Percentiles rank a stretch among this genome's conserved stretches.
Evolutionary conservation across 2,329 filamentous ascomycete species (phyloP).

Genomic region (Fusarium sp.): DNA sequence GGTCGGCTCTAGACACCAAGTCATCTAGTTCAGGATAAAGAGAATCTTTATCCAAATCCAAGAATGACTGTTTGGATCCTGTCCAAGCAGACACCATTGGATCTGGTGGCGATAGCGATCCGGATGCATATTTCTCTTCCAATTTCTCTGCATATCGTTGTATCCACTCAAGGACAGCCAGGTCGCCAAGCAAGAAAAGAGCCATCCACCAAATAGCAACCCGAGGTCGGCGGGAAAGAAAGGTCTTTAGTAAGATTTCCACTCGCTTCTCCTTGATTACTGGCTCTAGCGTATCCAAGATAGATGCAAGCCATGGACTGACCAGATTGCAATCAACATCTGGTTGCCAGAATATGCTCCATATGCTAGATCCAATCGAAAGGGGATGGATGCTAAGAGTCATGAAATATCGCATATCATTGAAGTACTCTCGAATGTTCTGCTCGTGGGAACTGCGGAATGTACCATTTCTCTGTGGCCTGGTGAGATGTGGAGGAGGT

Average conservation of each 20-base stretch:
- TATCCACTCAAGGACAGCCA: neutral
- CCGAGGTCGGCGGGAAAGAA: neutral
- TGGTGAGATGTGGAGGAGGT: neutral
- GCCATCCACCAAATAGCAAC: neutral
- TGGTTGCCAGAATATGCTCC: slow-evolving; percentile 6
- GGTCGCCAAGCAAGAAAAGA: neutral
- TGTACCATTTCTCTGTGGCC: neutral
- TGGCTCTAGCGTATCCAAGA: neutral
- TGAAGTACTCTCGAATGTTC: neutral
- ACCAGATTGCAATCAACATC: slow-evolving; percentile 2
- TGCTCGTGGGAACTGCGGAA: neutral
- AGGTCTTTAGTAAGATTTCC: neutral
- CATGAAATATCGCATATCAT: slow-evolving; percentile 4
- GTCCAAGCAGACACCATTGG: neutral
- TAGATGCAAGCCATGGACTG: neutral
- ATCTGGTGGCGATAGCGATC: neutral
- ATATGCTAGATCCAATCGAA: neutral
- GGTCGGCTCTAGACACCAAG: neutral
- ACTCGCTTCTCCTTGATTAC: neutral
- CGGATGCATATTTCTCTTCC: neutral
- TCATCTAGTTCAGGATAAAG: neutral
- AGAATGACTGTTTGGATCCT: neutral
- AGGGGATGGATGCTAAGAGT: neutral
- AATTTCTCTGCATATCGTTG: neutral
- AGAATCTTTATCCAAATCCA: neutral